A percentile compares a stretch with the other conserved stretches of the same genome.
These are phyloP conservation scores for Penicillium sp. DNA, from an alignment of 2,329 filamentous ascomycete species.

Conservation along the genomic window DNA sequence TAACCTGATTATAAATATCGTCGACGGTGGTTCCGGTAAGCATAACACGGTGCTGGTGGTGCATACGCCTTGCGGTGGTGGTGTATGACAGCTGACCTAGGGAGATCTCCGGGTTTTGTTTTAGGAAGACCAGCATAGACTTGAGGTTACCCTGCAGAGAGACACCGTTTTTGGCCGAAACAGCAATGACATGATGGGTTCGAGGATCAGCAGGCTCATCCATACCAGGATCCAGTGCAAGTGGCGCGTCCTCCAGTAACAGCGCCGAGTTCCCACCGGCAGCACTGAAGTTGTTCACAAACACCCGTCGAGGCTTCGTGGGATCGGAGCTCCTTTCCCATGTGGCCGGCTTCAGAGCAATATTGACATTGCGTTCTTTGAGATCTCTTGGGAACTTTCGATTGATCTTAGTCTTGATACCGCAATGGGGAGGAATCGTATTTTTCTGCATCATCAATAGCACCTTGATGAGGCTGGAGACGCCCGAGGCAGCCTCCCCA, in stretches of 20 bases:
- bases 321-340: conserved; percentile 41
- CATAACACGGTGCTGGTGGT: conserved; percentile 36
- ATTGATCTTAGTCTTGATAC: conserved; percentile 43
- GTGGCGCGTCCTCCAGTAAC: conserved; percentile 57
- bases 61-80: conserved; percentile 55
- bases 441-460: conserved; percentile 36
- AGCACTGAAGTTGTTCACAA: conserved; percentile 65
- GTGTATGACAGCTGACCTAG: conserved; percentile 58
- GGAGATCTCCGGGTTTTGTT: background rate
- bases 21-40: conserved; percentile 24
- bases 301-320: conserved; percentile 43
- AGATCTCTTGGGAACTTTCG: conserved; percentile 47
- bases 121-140: background rate
- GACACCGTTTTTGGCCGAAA: conserved; percentile 51
- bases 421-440: conserved; percentile 29
- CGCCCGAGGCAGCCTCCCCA: conserved; percentile 57
- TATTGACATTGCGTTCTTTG: conserved; percentile 38
- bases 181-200: conserved; percentile 48
- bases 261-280: conserved; percentile 66
- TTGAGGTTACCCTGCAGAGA: conserved; percentile 48
- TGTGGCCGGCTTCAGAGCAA: conserved; percentile 53
- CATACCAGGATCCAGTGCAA: conserved; percentile 21
- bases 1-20: background rate
- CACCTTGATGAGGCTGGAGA: conserved; percentile 27
- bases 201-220: conserved; percentile 48